phyloP scores from a whole-genome alignment of 2,329 filamentous ascomycete species.

The Colletotrichum theobromicola region DNA sequence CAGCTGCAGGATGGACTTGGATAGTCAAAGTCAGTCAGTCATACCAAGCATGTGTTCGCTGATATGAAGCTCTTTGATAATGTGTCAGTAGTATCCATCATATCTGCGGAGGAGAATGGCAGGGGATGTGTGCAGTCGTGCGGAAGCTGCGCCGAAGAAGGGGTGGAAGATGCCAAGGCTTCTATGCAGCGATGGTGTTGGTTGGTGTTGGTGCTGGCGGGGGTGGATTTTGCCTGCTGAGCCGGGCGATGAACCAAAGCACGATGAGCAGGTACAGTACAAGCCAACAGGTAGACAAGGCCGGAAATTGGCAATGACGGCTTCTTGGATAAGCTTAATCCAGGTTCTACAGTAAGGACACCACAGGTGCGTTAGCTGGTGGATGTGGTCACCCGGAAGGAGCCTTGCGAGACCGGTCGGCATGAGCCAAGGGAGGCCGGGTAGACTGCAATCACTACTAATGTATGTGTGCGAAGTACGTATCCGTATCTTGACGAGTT shows the following conservation, averaged over 20 bases:
- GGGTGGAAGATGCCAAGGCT: conserved; percentile 3
- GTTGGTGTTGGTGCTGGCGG: not conserved
- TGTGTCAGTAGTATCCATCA: not conserved
- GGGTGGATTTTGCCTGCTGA: not conserved
- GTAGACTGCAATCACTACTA: too few relatives aligned
- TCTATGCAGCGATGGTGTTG: not conserved
- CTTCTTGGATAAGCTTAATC: not conserved
- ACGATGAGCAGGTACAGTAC: not conserved
- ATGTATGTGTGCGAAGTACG: not conserved
- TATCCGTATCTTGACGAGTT: not conserved
- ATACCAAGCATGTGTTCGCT: not conserved
- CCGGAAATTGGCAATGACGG: not conserved
- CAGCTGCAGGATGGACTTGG: not conserved
- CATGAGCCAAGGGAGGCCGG: not conserved
- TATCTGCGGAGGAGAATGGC: not conserved
- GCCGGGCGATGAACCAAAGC: not conserved
- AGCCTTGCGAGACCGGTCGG: not conserved
- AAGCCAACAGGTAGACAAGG: not conserved
- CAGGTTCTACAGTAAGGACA: not conserved
- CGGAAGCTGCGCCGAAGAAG: not conserved
- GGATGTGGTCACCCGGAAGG: not conserved
- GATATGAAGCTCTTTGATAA: not conserved
- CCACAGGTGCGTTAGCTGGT: not conserved
- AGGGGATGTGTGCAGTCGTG: not conserved
- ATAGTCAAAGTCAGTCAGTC: not conserved